phyloP scores from a whole-genome alignment of 2,329 filamentous ascomycete genomes.

The Cercospora sojina region DNA sequence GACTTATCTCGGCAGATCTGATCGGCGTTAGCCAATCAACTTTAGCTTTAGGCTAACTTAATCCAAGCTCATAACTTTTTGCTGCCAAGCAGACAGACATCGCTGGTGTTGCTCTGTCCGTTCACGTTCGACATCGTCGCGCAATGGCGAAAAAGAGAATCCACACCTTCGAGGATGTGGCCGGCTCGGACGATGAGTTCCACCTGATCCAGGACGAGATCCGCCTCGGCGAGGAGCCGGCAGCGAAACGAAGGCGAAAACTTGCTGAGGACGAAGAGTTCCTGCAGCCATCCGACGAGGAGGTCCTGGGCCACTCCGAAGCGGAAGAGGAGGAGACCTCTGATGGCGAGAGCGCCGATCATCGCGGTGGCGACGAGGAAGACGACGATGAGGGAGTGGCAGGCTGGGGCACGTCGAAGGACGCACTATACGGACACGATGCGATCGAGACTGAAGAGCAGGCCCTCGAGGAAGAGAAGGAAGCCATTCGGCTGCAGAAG shows the following conservation, averaged over 20 bases:
- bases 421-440: slow-evolving; percentile 90
- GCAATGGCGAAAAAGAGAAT: slow-evolving; percentile 46
- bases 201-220: slow-evolving; percentile 84
- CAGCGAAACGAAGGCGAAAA: slow-evolving; percentile 73
- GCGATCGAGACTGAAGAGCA: slow-evolving; percentile 66
- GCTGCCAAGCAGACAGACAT: neutral
- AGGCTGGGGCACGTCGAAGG: slow-evolving; percentile 31
- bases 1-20: neutral
- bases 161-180: slow-evolving; percentile 74
- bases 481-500: slow-evolving; percentile 82
- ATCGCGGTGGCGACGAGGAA: slow-evolving; percentile 41
- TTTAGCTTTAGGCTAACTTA: neutral
- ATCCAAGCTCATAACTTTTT: neutral
- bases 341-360: slow-evolving; percentile 80
- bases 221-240: slow-evolving; percentile 75
- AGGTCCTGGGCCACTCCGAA: slow-evolving; percentile 56
- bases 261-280: slow-evolving; percentile 66
- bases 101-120: neutral
- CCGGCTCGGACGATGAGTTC: slow-evolving; percentile 92
- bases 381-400: slow-evolving; percentile 32
- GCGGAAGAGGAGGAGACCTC: slow-evolving; percentile 52
- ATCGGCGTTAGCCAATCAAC: neutral
- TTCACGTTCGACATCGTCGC: neutral
- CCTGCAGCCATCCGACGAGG: slow-evolving; percentile 61
- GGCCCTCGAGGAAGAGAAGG: slow-evolving; percentile 86